Evolutionary conservation across 2,329 filamentous ascomycete species (phyloP).

Genomic region (Colletotrichum sp.): DNA sequence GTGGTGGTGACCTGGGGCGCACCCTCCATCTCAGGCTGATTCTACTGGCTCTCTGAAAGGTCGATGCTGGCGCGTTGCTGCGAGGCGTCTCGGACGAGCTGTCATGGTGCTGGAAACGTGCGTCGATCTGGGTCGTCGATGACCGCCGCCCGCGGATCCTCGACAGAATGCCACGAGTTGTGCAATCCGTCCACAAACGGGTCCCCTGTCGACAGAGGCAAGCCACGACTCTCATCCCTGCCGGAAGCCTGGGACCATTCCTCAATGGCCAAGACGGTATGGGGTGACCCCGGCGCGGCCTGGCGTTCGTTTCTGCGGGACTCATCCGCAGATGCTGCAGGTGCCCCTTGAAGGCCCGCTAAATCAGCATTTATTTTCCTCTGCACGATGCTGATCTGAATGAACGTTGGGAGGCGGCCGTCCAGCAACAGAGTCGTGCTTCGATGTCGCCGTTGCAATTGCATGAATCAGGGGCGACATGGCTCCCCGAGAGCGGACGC

Average conservation of each 20-base stretch:
- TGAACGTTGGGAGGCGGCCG: neutral
- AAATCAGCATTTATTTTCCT: neutral
- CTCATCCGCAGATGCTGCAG: neutral
- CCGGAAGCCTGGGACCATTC: neutral
- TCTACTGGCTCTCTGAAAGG: neutral
- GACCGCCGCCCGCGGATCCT: neutral
- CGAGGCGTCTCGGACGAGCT: neutral
- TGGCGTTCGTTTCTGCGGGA: neutral
- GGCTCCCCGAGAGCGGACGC: neutral
- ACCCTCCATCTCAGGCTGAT: neutral
- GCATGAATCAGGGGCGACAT: slow-evolving; percentile 17
- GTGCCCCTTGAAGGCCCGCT: neutral
- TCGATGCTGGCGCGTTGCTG: neutral
- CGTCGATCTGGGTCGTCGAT: neutral
- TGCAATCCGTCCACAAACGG: slow-evolving; percentile 10
- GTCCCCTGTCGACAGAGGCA: neutral
- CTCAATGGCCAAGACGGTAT: neutral
- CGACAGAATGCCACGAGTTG: slow-evolving; percentile 10
- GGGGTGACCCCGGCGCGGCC: neutral
- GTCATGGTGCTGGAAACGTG: neutral
- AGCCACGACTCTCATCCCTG: slow-evolving; percentile 5
- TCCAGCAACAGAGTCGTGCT: neutral
- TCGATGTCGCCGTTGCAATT: neutral
- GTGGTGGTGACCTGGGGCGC: neutral
- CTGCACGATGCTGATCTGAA: slow-evolving; percentile 2